Percentiles rank a stretch among this genome's conserved stretches.
These are phyloP conservation scores for Russula virescens DNA, from an alignment of 768 basidiomycete genomes.

Conservation along the genomic window DNA sequence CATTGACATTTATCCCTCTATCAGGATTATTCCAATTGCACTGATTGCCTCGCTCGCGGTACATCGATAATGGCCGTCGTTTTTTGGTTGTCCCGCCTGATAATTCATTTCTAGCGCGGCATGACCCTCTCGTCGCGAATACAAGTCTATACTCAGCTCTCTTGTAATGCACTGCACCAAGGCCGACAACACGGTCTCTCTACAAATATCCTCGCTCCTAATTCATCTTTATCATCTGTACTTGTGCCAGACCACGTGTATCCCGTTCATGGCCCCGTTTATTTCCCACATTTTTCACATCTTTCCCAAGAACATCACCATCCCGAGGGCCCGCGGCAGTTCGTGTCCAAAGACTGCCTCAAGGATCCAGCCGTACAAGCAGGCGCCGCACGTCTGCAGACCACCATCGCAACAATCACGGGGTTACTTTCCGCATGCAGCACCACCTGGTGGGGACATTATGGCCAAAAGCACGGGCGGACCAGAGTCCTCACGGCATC, in stretches of 20 bases:
- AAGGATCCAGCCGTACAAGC: constrained; percentile 56
- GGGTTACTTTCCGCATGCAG: constrained; percentile 75
- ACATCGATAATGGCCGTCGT: constrained; percentile 25
- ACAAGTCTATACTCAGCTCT: constrained; percentile 72
- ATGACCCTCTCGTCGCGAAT: constrained; percentile 76
- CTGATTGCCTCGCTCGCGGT: constrained; percentile 63
- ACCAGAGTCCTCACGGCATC: constrained; percentile 66
- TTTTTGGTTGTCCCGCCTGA: neutral
- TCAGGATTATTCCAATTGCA: constrained; percentile 69
- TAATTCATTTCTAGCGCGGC: constrained; percentile 49
- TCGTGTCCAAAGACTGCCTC: constrained; percentile 37
- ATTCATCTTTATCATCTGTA: constrained; percentile 1
- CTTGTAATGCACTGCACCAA: constrained; percentile 54
- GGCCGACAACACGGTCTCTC: constrained; percentile 36
- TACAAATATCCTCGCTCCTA: constrained; percentile 1
- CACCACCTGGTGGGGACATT: constrained; percentile 82
- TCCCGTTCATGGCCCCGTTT: neutral
- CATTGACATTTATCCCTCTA: neutral
- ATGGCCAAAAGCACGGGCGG: constrained; percentile 71
- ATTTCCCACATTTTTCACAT: constrained; percentile 19
- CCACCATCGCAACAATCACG: constrained; percentile 69
- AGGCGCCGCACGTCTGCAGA: constrained; percentile 68
- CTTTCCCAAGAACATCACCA: constrained; percentile 27
- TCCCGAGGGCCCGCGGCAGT: constrained; percentile 36
- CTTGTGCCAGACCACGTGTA: neutral